A percentile compares a stretch with the other conserved stretches of the same genome.
These are phyloP conservation scores for Phytophthora fragariae DNA, from an alignment of 352 stramenopile genomes.

Conservation along the genomic window DNA sequence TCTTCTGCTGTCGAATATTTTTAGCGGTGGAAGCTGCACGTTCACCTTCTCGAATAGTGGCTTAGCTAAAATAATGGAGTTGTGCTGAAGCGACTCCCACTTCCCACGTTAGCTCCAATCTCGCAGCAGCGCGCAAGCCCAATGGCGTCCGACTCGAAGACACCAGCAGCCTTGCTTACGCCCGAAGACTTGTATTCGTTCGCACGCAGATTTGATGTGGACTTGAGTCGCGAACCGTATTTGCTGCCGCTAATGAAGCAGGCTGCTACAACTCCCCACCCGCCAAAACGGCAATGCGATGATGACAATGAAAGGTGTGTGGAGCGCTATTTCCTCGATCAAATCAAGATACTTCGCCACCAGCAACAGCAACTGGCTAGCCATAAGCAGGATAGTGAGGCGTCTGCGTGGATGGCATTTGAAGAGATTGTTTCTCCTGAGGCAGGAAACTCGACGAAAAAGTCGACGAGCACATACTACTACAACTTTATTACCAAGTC, in stretches of 20 bases:
- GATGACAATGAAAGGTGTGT: slow-evolving; percentile 28
- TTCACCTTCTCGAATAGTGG: neutral
- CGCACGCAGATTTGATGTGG: slow-evolving; percentile 49
- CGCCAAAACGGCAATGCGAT: slow-evolving; percentile 39
- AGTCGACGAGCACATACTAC: slow-evolving; percentile 48
- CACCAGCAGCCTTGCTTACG: slow-evolving; percentile 22
- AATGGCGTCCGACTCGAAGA: slow-evolving; percentile 11
- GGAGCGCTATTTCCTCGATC: slow-evolving; percentile 56
- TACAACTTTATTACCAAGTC: slow-evolving; percentile 62
- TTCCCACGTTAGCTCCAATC: neutral
- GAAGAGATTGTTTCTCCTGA: slow-evolving; percentile 29
- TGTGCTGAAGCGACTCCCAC: neutral
- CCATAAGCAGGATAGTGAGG: slow-evolving; percentile 12
- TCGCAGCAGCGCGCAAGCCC: neutral
- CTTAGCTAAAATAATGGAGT: neutral
- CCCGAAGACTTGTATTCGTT: slow-evolving; percentile 59
- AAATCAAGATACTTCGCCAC: slow-evolving; percentile 52
- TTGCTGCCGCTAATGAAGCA: slow-evolving; percentile 62
- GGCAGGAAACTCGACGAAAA: slow-evolving; percentile 7
- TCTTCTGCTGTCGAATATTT: slow-evolving; percentile 50
- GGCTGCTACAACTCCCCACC: slow-evolving; percentile 51
- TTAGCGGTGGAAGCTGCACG: slow-evolving; percentile 6
- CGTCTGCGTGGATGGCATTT: slow-evolving; percentile 63
- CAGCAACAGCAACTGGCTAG: slow-evolving; percentile 21
- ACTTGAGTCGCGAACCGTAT: slow-evolving; percentile 57